A percentile compares a stretch with the other conserved stretches of the same genome.
Conservation (phyloP, 371 early-diverging fungal genomes). For the Mortierella sp. region DNA sequence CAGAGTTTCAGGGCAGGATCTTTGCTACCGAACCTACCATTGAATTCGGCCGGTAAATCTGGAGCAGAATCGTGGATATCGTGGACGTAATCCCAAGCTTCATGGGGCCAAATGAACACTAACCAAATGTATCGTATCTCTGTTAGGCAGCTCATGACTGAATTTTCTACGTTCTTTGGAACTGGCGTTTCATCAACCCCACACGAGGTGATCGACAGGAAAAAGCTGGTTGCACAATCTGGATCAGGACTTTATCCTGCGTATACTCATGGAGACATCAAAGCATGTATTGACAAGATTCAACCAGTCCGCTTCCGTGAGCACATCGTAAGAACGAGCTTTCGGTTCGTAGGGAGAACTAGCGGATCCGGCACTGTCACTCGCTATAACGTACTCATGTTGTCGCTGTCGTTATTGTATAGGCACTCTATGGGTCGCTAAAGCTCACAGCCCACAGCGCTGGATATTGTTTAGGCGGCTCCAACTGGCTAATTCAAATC, state of each 20-base stretch:
- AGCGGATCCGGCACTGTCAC: no score
- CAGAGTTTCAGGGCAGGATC: slow-evolving; percentile 83
- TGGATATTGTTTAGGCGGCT: slow-evolving; percentile 50
- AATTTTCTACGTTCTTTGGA: slow-evolving; percentile 67
- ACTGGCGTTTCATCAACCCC: slow-evolving; percentile 48
- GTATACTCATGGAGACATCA: slow-evolving; percentile 69
- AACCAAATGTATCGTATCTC: no score
- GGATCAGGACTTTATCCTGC: slow-evolving; percentile 54
- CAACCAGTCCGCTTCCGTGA: slow-evolving; percentile 73
- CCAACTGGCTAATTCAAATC: slow-evolving; percentile 51
- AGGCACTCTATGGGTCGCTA: slow-evolving; percentile 43
- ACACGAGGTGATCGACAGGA: slow-evolving; percentile 44
- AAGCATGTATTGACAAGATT: slow-evolving; percentile 71
- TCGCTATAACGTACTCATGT: no score
- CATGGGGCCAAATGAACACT: no score
- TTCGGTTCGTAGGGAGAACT: slow-evolving; percentile 52
- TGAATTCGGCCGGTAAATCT: slow-evolving; percentile 73
- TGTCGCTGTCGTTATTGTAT: slow-evolving; percentile 5
- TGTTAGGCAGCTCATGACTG: slow-evolving; percentile 71
- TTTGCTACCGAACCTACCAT: slow-evolving; percentile 86
- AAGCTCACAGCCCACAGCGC: slow-evolving; percentile 48
- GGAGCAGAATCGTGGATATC: background rate
- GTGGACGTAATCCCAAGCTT: no score
- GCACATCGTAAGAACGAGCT: slow-evolving; percentile 56
- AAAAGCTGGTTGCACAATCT: slow-evolving; percentile 30